phyloP scores from a whole-genome alignment of 345 rosid species.

The Toxicodendron radicans region DNA sequence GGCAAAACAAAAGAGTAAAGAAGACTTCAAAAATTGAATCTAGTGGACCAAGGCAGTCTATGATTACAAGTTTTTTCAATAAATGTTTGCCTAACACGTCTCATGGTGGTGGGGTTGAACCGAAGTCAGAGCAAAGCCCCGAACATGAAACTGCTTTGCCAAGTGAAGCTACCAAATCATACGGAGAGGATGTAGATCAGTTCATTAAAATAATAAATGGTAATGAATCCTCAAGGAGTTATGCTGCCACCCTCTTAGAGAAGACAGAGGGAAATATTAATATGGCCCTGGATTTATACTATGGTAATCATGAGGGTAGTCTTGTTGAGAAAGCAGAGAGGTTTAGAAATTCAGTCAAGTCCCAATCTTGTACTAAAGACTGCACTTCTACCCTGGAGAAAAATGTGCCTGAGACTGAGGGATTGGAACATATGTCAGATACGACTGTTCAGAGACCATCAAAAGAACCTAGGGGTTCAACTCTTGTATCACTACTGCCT shows the following conservation, averaged over 20 bases:
- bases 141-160: slow-evolving; percentile 34
- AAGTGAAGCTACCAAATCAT: slow-evolving; percentile 31
- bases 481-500: slow-evolving; percentile 53
- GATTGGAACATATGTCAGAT: slow-evolving; percentile 27
- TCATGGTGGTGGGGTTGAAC: slow-evolving; percentile 27
- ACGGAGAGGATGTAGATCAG: slow-evolving; percentile 45
- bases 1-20: slow-evolving; percentile 60
- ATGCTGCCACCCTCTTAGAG: slow-evolving; percentile 58
- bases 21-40: slow-evolving; percentile 41
- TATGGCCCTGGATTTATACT: slow-evolving; percentile 68
- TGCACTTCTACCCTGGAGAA: slow-evolving; percentile 36
- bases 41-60: slow-evolving; percentile 69
- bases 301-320: slow-evolving; percentile 40
- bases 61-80: slow-evolving; percentile 74
- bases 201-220: slow-evolving; percentile 66
- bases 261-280: slow-evolving; percentile 72
- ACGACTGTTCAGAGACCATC: slow-evolving; percentile 32
- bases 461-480: slow-evolving; percentile 32
- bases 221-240: slow-evolving; percentile 54
- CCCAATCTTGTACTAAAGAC: slow-evolving; percentile 25
- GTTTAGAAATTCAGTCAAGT: slow-evolving; percentile 25
- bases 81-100: slow-evolving; percentile 43
- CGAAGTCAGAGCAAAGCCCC: slow-evolving; percentile 32
- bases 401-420: slow-evolving; percentile 28
- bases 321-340: slow-evolving; percentile 30